These are phyloP conservation scores for Paraphysoderma sedebokerense DNA, from an alignment of 371 early-diverging fungal species.

Conservation along the genomic window DNA sequence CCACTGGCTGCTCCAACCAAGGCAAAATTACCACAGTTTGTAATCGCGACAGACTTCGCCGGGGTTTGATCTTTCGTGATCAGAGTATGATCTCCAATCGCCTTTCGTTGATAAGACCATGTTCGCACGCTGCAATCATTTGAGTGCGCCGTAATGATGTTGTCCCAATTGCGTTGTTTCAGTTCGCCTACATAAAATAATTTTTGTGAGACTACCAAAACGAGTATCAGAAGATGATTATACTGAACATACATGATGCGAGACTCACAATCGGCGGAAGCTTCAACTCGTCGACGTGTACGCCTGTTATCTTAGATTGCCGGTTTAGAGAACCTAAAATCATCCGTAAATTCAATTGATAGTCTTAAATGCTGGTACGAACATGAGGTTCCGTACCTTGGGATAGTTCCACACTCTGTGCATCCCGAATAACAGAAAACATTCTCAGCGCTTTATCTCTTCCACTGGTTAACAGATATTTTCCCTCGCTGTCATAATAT, in stretches of 20 bases:
- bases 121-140: conserved; percentile 50
- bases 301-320: conserved; percentile 36
- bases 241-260: conserved; percentile 27
- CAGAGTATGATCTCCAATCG: conserved; percentile 49
- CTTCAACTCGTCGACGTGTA: conserved; percentile 43
- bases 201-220: neutral
- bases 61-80: conserved; percentile 38
- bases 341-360: too few relatives aligned
- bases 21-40: conserved; percentile 83
- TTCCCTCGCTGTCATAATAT: conserved; percentile 54
- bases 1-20: conserved; percentile 65
- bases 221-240: neutral
- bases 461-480: conserved; percentile 55
- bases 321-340: conserved; percentile 27
- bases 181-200: conserved; percentile 17
- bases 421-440: conserved; percentile 69
- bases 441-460: conserved; percentile 63
- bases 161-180: conserved; percentile 74
- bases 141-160: conserved; percentile 67
- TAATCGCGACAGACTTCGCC: conserved; percentile 54
- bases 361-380: too few relatives aligned
- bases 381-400: conserved; percentile 48
- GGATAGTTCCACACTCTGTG: conserved; percentile 63
- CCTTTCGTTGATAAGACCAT: conserved; percentile 63
- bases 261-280: conserved; percentile 54